Percentiles rank a stretch among this genome's conserved stretches.
These are phyloP conservation scores for Paxillus ammoniavirescens DNA, from an alignment of 768 basidiomycete genomes.

Conservation along the genomic window DNA sequence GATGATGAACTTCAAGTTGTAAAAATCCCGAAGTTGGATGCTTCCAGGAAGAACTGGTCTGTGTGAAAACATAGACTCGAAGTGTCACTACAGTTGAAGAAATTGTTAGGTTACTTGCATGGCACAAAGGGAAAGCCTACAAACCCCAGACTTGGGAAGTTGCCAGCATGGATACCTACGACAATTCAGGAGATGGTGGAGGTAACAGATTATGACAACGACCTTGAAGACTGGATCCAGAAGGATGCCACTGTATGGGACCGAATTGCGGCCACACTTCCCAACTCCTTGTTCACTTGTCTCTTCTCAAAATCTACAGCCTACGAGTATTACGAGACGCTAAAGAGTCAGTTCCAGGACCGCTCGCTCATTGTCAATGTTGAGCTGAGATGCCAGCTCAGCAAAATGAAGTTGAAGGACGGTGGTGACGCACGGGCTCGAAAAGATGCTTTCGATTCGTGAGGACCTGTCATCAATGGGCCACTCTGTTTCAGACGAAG, in stretches of 20 bases:
- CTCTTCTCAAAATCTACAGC: constrained; percentile 5
- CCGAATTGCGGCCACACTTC: background rate
- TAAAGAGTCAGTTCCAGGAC: constrained; percentile 1
- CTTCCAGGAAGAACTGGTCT: too few species aligned
- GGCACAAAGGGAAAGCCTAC: too few species aligned
- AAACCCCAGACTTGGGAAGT: too few species aligned
- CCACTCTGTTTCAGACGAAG: constrained; percentile 24
- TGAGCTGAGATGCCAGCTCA: background rate
- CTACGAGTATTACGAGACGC: constrained; percentile 16
- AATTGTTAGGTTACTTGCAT: too few species aligned
- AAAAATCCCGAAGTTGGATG: too few species aligned
- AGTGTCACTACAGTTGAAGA: too few species aligned
- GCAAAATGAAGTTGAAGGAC: background rate
- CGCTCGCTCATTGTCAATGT: background rate
- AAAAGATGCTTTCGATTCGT: constrained; percentile 12
- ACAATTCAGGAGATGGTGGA: too few species aligned
- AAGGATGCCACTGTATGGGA: constrained; percentile 30
- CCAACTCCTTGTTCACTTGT: background rate
- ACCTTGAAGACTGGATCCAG: background rate
- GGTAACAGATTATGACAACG: background rate
- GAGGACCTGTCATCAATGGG: constrained; percentile 36
- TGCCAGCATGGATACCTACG: too few species aligned
- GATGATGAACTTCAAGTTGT: too few species aligned
- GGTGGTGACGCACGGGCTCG: background rate
- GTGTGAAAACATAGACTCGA: too few species aligned